These are phyloP conservation scores for Aspergillus sp. DNA, from an alignment of 2,329 filamentous ascomycete species.

Conservation along the genomic window DNA sequence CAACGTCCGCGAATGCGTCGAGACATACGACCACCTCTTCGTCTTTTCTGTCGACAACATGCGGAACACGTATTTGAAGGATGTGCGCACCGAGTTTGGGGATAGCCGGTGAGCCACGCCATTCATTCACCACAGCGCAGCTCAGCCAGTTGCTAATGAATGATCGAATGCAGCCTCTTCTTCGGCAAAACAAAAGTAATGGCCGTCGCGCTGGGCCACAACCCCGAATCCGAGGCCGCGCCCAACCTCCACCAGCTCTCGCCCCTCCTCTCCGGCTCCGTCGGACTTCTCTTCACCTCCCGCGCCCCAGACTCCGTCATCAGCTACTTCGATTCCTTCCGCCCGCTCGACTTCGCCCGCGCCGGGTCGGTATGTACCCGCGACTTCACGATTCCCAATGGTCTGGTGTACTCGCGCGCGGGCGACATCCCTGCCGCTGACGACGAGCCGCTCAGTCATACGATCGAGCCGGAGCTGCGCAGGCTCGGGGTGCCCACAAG, in stretches of 20 bases:
- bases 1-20: slow-evolving; percentile 75
- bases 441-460: slow-evolving; percentile 80
- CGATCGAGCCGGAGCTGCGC: slow-evolving; percentile 79
- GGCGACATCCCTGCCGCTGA: slow-evolving; percentile 72
- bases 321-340: slow-evolving; percentile 62
- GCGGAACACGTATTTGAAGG: slow-evolving; percentile 93
- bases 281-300: slow-evolving; percentile 85
- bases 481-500: slow-evolving; percentile 83
- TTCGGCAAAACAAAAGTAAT: slow-evolving; percentile 99
- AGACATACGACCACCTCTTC: slow-evolving; percentile 82
- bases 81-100: slow-evolving; percentile 71
- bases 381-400: slow-evolving; percentile 69
- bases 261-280: slow-evolving; percentile 64
- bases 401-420: slow-evolving; percentile 67
- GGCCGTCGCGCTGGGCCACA: slow-evolving; percentile 81
- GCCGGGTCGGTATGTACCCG: slow-evolving; percentile 68
- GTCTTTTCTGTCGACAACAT: slow-evolving; percentile 94
- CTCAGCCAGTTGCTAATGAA: slow-evolving; percentile 1
- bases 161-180: slow-evolving; percentile 58
- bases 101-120: slow-evolving; percentile 62
- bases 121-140: slow-evolving; percentile 2
- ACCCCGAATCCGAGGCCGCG: slow-evolving; percentile 67
- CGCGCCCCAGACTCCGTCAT: slow-evolving; percentile 58
- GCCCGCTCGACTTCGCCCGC: slow-evolving; percentile 80
- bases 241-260: slow-evolving; percentile 64